Conservation (phyloP, 1,284 basidiomycete genomes). For the Ustilago crameri region DNA sequence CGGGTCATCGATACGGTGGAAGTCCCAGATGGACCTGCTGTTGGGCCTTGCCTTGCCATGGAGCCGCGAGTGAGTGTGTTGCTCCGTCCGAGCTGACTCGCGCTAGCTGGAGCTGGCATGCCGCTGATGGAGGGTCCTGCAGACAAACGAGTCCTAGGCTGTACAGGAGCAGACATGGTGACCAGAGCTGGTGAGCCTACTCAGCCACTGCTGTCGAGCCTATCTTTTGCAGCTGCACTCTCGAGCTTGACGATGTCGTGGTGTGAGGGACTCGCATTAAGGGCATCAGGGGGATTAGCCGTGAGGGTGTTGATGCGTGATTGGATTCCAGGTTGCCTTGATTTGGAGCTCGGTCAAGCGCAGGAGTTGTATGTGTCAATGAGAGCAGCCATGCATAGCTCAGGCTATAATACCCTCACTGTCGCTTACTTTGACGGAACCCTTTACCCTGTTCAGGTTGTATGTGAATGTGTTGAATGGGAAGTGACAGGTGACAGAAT, state of each 20-base stretch:
- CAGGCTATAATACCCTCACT: too few relatives aligned
- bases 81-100: background rate
- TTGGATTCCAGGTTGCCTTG: too few relatives aligned
- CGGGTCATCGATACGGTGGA: background rate
- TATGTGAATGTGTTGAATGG: too few relatives aligned
- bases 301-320: background rate
- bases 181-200: background rate
- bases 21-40: conserved; percentile 15
- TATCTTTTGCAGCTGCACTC: background rate
- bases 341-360: too few relatives aligned
- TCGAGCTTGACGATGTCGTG: background rate
- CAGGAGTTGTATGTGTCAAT: too few relatives aligned
- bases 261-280: background rate
- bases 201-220: background rate
- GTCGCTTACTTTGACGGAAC: too few relatives aligned
- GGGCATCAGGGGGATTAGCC: background rate
- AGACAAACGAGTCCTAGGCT: background rate
- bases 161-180: conserved; percentile 1
- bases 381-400: too few relatives aligned
- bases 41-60: background rate
- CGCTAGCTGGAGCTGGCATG: conserved; percentile 4
- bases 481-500: too few relatives aligned
- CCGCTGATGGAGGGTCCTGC: background rate
- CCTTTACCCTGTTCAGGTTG: too few relatives aligned
- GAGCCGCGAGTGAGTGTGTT: background rate